Evolutionary conservation across 495 filamentous ascomycete species (phyloP).

Genomic region (Hamigera avellanea): DNA sequence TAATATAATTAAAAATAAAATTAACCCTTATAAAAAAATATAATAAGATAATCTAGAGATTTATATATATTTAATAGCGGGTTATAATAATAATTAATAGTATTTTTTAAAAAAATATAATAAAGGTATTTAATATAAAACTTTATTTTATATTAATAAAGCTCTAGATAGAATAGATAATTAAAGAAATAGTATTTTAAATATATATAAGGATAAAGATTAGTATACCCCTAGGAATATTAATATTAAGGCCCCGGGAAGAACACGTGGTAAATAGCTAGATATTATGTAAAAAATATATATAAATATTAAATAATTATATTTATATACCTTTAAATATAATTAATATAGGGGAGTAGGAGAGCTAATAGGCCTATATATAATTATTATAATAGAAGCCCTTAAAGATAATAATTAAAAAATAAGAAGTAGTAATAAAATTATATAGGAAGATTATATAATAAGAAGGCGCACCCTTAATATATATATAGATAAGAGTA

Average conservation of each 20-base stretch:
- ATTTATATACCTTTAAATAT: not conserved
- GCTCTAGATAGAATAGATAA: constrained; percentile 6
- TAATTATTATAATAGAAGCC: not conserved
- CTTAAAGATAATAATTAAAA: not conserved
- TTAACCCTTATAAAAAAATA: not conserved
- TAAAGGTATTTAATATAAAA: constrained; percentile 4
- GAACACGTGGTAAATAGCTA: not conserved
- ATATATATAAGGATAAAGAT: not conserved
- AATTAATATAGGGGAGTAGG: not conserved
- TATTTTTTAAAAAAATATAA: constrained; percentile 1
- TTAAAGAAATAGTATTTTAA: constrained; percentile 4
- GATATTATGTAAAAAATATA: not conserved
- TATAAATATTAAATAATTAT: not conserved
- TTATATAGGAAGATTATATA: too few relatives aligned
- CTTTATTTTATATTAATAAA: constrained; percentile 5
- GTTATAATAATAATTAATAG: constrained; percentile 6
- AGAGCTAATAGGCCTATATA: constrained; percentile 2
- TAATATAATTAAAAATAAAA: not conserved
- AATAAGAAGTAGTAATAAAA: not conserved
- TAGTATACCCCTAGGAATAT: not conserved
- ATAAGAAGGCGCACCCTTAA: too few relatives aligned
- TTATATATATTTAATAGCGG: constrained; percentile 3
- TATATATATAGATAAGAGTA: too few relatives aligned
- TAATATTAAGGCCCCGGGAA: too few relatives aligned
- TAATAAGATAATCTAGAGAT: not conserved